Evolutionary conservation across 345 rosid species (phyloP), one percentile per base, ranked within the genome.

Genomic region (Physaria fendleri): DNA sequence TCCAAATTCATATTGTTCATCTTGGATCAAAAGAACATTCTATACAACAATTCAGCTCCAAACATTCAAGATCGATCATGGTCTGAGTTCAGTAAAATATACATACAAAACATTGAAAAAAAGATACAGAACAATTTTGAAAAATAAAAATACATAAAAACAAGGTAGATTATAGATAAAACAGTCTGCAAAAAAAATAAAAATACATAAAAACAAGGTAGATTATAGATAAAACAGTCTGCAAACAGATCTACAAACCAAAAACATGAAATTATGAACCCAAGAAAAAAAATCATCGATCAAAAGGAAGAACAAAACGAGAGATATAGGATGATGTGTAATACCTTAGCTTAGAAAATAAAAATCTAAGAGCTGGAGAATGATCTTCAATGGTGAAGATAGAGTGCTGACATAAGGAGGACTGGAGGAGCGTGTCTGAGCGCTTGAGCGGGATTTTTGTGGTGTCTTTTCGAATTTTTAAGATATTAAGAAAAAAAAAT

Each of bases 361-460:
- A 8, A 17, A 9, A 8, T n/a, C n/a, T 2, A 13, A 3, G 48
- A 48, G 37, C 5, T 39, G 49, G 66, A 44, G 53, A 59, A 59
- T 13, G 30, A 49, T 8, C 16, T 39, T 8, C 11, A 62, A 39
- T 20, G 38, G 56, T 8, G 11, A 47, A 59, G 28, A 12, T 33
- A 39, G 50, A 22, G 20, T n/a, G 58, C 20, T 49, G 58, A 62
- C 38, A 62, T 62, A 38, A n/a, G n/a, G n/a, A n/a, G n/a, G n/a
- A n/a, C n/a, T n/a, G 56, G 35, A 61, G 66, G 66, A 35, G 45
- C 22, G 49, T 40, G n/a, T n/a, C n/a, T n/a, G 64, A 59, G 56
- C 30, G 32, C n/a, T n/a, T 51, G 52, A 28, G 67, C 67, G 67
- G 68, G 68, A 51, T 63, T 63, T 51, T 40, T 50, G 44, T 40